Percentiles rank a stretch among this genome's conserved stretches.
These are phyloP conservation scores for Dendrothele bispora DNA, from an alignment of 768 basidiomycete species.

Conservation along the genomic window DNA sequence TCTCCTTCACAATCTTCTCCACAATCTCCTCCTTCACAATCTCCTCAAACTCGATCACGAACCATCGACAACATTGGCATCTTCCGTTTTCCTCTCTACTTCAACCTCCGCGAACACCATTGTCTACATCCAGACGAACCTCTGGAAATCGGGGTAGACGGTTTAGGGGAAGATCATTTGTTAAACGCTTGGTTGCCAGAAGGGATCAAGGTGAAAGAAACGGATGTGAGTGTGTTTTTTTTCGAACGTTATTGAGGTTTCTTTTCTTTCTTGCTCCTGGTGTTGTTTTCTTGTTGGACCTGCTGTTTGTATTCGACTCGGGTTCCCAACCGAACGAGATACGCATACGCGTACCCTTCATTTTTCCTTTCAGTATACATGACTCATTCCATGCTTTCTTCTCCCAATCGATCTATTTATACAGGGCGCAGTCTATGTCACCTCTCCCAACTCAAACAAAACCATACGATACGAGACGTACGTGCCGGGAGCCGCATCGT, in stretches of 20 bases:
- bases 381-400: too few relatives aligned
- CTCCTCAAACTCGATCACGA: not conserved
- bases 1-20: slow-evolving; percentile 17
- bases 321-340: too few relatives aligned
- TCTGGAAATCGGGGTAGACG: slow-evolving; percentile 32
- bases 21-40: slow-evolving; percentile 12
- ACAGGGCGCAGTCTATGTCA: slow-evolving; percentile 42
- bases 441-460: slow-evolving; percentile 37
- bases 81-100: slow-evolving; percentile 37
- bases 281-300: slow-evolving; percentile 1
- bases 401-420: too few relatives aligned
- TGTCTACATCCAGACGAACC: slow-evolving; percentile 39
- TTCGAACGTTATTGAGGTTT: not conserved
- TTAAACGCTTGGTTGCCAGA: slow-evolving; percentile 50
- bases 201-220: slow-evolving; percentile 29
- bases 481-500: too few relatives aligned
- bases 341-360: too few relatives aligned
- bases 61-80: slow-evolving; percentile 14
- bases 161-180: slow-evolving; percentile 39
- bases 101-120: slow-evolving; percentile 45
- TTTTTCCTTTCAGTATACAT: too few relatives aligned
- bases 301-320: slow-evolving; percentile 1
- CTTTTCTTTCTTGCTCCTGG: not conserved
- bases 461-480: slow-evolving; percentile 47
- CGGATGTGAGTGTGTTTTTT: slow-evolving; percentile 26